These are phyloP conservation scores for Nidularia sp. DNA, from an alignment of 768 basidiomycete genomes.

Conservation along the genomic window DNA sequence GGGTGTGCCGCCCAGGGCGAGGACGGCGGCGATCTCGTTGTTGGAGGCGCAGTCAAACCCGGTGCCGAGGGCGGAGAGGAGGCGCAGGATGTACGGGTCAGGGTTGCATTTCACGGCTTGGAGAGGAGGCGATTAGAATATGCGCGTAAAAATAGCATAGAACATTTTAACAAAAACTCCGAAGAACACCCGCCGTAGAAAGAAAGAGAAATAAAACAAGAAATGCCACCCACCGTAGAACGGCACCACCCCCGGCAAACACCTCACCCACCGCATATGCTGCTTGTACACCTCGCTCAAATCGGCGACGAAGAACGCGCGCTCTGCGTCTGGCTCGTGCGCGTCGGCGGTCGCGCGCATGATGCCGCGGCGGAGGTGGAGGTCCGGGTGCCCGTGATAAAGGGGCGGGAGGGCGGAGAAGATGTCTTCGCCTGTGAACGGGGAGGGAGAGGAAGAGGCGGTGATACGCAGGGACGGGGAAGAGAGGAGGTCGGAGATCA, in stretches of 20 bases:
- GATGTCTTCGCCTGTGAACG: slow-evolving; percentile 34
- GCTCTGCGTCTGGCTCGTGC: slow-evolving; percentile 73
- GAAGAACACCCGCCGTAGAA: no score
- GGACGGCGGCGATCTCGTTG: slow-evolving; percentile 82
- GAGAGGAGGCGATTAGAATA: slow-evolving; percentile 7
- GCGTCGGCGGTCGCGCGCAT: slow-evolving; percentile 56
- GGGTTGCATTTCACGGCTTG: slow-evolving; percentile 98
- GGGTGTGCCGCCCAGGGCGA: slow-evolving; percentile 68
- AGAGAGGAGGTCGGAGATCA: slow-evolving; percentile 40
- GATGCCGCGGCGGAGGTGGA: slow-evolving; percentile 76
- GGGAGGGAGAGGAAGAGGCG: slow-evolving; percentile 16
- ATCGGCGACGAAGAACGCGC: slow-evolving; percentile 96
- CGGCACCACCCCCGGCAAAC: slow-evolving; percentile 83
- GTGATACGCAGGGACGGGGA: slow-evolving; percentile 68
- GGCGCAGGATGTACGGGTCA: slow-evolving; percentile 88
- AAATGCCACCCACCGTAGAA: slow-evolving; percentile 94
- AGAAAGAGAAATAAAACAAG: no score
- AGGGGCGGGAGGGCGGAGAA: slow-evolving; percentile 69
- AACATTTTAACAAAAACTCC: no score
- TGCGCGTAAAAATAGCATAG: slow-evolving; percentile 3
- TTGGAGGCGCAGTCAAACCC: slow-evolving; percentile 98
- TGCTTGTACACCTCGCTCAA: slow-evolving; percentile 84
- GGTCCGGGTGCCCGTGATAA: slow-evolving; percentile 61
- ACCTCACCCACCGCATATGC: slow-evolving; percentile 74
- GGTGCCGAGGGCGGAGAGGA: slow-evolving; percentile 84